Percentiles rank a stretch among this genome's conserved stretches.
phyloP scores from a whole-genome alignment of 2,329 filamentous ascomycete genomes.

The Xylariaceae sp. region DNA sequence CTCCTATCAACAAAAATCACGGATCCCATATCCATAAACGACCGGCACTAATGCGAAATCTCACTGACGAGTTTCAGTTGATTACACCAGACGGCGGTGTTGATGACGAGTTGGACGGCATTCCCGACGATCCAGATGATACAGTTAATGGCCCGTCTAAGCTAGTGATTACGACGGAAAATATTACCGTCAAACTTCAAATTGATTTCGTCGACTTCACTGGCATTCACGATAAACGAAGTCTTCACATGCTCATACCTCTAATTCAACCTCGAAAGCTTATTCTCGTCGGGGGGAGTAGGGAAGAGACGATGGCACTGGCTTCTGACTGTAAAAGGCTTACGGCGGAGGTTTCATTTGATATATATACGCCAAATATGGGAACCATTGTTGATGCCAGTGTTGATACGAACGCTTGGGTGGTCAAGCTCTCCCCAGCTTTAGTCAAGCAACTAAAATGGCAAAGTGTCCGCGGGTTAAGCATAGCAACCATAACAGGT shows the following conservation, averaged over 20 bases:
- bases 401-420: conserved; percentile 97
- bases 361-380: conserved; percentile 78
- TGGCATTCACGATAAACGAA: conserved; percentile 88
- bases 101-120: conserved; percentile 54
- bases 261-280: conserved; percentile 91
- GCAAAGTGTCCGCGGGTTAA: conserved; percentile 87
- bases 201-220: conserved; percentile 89
- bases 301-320: conserved; percentile 71
- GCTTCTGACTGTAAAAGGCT: conserved; percentile 76
- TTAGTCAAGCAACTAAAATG: conserved; percentile 86
- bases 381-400: conserved; percentile 79
- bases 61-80: conserved; percentile 46
- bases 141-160: conserved; percentile 65
- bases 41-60: conserved; percentile 43
- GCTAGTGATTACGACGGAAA: conserved; percentile 60
- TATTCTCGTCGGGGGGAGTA: conserved; percentile 79
- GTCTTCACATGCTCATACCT: conserved; percentile 89
- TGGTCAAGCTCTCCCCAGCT: conserved; percentile 79
- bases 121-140: conserved; percentile 53
- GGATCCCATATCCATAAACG: conserved; percentile 56
- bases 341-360: conserved; percentile 52
- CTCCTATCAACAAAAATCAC: conserved; percentile 41
- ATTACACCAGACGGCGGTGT: conserved; percentile 38
- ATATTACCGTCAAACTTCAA: conserved; percentile 64
- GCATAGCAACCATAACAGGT: conserved; percentile 89